Evolutionary conservation across 257 asterid genomes (phyloP).

Genomic region (Jaltomata sinuosa): DNA sequence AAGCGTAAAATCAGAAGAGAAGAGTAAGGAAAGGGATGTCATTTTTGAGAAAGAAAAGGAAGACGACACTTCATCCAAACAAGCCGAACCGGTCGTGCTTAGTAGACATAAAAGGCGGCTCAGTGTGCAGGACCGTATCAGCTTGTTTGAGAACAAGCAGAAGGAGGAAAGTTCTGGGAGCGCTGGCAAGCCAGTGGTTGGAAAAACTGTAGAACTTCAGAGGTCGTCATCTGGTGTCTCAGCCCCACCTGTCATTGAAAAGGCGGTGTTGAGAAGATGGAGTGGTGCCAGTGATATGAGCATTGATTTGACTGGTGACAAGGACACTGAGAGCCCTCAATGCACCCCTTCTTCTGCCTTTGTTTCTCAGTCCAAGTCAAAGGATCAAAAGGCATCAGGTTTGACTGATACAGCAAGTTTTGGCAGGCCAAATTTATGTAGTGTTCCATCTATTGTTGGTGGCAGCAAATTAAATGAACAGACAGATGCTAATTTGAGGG

Average conservation of each 20-base stretch:
- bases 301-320: constrained; percentile 62
- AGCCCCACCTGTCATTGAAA: neutral
- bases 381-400: constrained; percentile 27
- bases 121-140: constrained; percentile 90
- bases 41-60: constrained; percentile 1
- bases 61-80: constrained; percentile 28
- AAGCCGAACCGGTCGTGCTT: constrained; percentile 9
- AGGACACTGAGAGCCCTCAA: constrained; percentile 51
- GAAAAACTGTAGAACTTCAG: constrained; percentile 57
- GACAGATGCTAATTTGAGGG: neutral
- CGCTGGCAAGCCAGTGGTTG: constrained; percentile 51
- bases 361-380: constrained; percentile 24
- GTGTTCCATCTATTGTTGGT: constrained; percentile 23
- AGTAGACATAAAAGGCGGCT: constrained; percentile 55
- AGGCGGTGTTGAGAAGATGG: constrained; percentile 67
- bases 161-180: constrained; percentile 69
- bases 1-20: constrained; percentile 15
- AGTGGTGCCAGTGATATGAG: constrained; percentile 93
- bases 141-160: constrained; percentile 82
- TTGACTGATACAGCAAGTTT: neutral
- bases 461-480: constrained; percentile 24
- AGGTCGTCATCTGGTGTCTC: constrained; percentile 68
- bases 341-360: constrained; percentile 39
- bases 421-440: constrained; percentile 29
- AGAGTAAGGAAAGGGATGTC: neutral